A percentile compares a stretch with the other conserved stretches of the same genome.
phyloP scores from a whole-genome alignment of 2,329 filamentous ascomycete genomes.

The Metarhizium guizhouense region DNA sequence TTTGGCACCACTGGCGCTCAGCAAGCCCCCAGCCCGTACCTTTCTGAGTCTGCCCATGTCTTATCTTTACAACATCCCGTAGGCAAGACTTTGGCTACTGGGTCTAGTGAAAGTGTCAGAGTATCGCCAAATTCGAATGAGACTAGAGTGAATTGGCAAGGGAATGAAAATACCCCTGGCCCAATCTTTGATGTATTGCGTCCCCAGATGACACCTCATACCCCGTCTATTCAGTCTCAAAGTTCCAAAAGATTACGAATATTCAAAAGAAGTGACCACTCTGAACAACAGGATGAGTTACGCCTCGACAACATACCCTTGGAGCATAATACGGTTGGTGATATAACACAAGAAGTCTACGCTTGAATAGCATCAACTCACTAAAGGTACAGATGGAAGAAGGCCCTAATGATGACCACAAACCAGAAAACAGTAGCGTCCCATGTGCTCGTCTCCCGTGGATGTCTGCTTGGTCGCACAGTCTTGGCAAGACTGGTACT shows the following conservation, averaged over 20 bases:
- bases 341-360: neutral
- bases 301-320: neutral
- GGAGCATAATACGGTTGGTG: neutral
- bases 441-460: slow-evolving; percentile 2
- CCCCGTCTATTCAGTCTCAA: neutral
- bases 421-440: neutral
- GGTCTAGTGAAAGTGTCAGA: slow-evolving; percentile 5
- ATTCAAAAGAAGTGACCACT: neutral
- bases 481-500: slow-evolving; percentile 14
- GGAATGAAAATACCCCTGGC: neutral
- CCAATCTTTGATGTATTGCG: neutral
- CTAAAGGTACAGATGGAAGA: neutral
- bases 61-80: slow-evolving; percentile 32
- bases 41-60: slow-evolving; percentile 40
- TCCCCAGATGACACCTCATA: neutral
- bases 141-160: neutral
- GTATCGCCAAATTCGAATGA: slow-evolving; percentile 4
- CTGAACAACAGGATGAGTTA: neutral
- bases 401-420: neutral
- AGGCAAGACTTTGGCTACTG: slow-evolving; percentile 4
- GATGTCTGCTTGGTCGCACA: slow-evolving; percentile 11
- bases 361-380: neutral
- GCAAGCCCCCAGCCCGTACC: slow-evolving; percentile 30
- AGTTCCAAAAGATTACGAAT: neutral
- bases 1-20: slow-evolving; percentile 8